Conservation (phyloP, 192 early-diverging fungal genomes). For the Rhizophagus prolifer region DNA sequence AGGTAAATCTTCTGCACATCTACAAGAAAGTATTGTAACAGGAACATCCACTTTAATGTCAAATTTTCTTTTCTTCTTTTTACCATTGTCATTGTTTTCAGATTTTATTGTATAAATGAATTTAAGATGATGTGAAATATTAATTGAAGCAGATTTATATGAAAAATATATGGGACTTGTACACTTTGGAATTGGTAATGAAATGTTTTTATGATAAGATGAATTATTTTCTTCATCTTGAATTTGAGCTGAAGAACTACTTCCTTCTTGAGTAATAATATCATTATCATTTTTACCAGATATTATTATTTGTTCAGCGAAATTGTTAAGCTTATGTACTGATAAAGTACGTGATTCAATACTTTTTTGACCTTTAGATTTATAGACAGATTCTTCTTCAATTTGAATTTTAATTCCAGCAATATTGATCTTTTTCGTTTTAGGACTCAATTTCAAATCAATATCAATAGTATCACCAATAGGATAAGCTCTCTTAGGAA, state of each 20-base stretch:
- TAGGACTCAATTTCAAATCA: not conserved
- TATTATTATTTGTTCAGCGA: not conserved
- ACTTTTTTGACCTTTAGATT: not conserved
- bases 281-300: not conserved
- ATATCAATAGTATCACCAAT: not conserved
- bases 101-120: not conserved
- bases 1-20: slow-evolving; percentile 10
- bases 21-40: slow-evolving; percentile 14
- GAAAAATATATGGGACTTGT: not conserved
- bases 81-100: not conserved
- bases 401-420: not conserved
- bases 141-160: not conserved
- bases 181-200: not conserved
- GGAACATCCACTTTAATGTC: not conserved
- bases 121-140: not conserved
- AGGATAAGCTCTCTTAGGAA: slow-evolving; percentile 11
- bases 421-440: not conserved
- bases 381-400: not conserved
- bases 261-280: not conserved
- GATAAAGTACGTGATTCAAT: not conserved
- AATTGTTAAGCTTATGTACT: not conserved
- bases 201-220: not conserved
- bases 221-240: not conserved
- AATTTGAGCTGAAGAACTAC: not conserved
- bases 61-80: not conserved